Conservation (phyloP, 768 basidiomycete species). For the Suillus subaureus region DNA sequence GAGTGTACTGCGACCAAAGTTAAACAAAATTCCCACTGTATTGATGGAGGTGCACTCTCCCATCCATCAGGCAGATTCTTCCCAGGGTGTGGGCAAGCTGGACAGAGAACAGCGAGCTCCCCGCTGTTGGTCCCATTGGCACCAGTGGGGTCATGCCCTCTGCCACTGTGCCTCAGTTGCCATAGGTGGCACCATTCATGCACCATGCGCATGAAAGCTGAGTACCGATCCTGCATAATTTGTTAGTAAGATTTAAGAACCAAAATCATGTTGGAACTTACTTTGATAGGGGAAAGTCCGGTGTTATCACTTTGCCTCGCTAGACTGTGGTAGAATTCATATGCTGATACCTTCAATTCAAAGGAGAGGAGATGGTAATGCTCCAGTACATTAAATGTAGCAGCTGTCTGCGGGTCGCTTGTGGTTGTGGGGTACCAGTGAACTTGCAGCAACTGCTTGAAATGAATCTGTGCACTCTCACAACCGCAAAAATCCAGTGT, state of each 20-base stretch:
- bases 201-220: neutral
- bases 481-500: slow-evolving; percentile 25
- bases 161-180: neutral
- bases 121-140: neutral
- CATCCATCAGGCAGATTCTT: neutral
- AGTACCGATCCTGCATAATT: slow-evolving; percentile 9
- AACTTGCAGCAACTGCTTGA: slow-evolving; percentile 34
- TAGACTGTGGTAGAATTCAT: slow-evolving; percentile 33
- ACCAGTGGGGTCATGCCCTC: neutral
- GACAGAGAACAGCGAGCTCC: neutral
- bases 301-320: slow-evolving; percentile 33
- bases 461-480: slow-evolving; percentile 7
- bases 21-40: neutral
- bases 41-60: neutral
- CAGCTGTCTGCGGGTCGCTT: slow-evolving; percentile 30
- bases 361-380: slow-evolving; percentile 33
- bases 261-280: slow-evolving; percentile 12
- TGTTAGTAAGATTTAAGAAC: neutral
- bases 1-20: neutral
- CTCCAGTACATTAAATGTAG: slow-evolving; percentile 33
- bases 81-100: neutral
- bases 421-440: slow-evolving; percentile 34
- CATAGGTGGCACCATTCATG: neutral
- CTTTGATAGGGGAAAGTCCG: slow-evolving; percentile 16
- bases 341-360: slow-evolving; percentile 33